These are phyloP conservation scores for Phanerochaete carnosa DNA, from an alignment of 768 basidiomycete genomes.

Conservation along the genomic window DNA sequence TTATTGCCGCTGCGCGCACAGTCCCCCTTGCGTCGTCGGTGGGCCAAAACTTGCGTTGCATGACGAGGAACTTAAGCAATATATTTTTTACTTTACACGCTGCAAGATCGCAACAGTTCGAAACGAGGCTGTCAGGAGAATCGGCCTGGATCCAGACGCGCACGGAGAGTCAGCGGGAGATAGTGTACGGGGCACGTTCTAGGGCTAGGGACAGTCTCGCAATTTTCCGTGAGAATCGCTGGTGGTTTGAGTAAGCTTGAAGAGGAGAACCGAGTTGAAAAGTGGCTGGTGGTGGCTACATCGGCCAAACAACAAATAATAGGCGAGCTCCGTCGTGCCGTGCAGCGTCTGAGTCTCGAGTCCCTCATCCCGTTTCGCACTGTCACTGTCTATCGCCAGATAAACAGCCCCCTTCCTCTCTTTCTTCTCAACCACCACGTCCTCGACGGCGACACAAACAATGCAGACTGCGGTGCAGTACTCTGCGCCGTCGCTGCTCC, in stretches of 20 bases:
- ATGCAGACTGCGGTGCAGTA: conserved; percentile 78
- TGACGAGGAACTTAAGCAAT: background rate
- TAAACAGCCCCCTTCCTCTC: conserved; percentile 23
- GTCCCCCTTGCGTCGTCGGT: background rate
- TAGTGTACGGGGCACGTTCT: background rate
- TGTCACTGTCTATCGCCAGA: conserved; percentile 26
- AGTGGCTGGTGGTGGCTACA: conserved; percentile 26
- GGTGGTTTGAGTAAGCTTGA: background rate
- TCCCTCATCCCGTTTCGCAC: conserved; percentile 20
- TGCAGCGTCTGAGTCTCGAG: conserved; percentile 27
- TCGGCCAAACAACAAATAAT: conserved; percentile 29
- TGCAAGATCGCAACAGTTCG: background rate
- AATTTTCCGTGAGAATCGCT: background rate
- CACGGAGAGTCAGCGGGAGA: conserved; percentile 3
- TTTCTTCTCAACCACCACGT: conserved; percentile 45
- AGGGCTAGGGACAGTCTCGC: background rate
- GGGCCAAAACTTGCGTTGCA: background rate
- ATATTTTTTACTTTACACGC: background rate
- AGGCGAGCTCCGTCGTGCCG: conserved; percentile 21
- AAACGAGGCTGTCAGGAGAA: background rate
- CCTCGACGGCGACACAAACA: conserved; percentile 43
- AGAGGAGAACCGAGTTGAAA: conserved; percentile 7
- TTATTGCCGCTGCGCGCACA: background rate
- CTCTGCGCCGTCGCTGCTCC: conserved; percentile 55
- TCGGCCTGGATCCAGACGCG: background rate